phyloP scores from a whole-genome alignment of 1,139 yeast species.

The Sugiyamaella grinbergsii region DNA sequence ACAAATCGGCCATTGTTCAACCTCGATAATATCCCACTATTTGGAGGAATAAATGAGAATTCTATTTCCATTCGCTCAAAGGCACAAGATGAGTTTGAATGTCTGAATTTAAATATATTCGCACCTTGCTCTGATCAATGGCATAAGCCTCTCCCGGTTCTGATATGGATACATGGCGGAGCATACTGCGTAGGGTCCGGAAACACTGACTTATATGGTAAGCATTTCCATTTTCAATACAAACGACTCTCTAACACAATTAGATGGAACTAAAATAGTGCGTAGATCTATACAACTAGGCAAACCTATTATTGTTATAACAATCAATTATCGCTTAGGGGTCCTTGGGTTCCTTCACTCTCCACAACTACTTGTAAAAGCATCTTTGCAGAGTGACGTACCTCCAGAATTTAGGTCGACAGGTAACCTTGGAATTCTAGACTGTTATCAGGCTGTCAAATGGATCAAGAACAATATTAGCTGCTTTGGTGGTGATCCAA shows the following conservation, averaged over 20 bases:
- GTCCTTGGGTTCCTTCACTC: constrained; percentile 17
- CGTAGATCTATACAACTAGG: constrained; percentile 4
- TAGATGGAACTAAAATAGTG: constrained; percentile 7
- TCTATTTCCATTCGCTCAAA: background rate
- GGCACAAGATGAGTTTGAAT: constrained; percentile 17
- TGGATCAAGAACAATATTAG: constrained; percentile 44
- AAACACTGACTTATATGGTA: constrained; percentile 13
- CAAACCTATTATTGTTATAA: constrained; percentile 17
- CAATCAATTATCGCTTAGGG: constrained; percentile 20
- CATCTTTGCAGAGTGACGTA: background rate
- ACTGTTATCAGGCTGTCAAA: constrained; percentile 34
- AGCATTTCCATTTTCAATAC: no score
- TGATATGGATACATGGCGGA: constrained; percentile 23
- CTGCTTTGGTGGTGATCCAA: constrained; percentile 46
- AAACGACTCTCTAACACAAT: background rate
- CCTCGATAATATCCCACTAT: background rate
- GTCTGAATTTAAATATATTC: constrained; percentile 19
- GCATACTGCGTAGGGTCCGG: constrained; percentile 19
- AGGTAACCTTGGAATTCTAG: constrained; percentile 8
- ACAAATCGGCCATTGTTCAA: background rate
- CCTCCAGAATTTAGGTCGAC: background rate
- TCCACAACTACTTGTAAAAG: background rate
- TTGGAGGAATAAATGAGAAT: background rate
- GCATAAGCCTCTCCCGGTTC: constrained; percentile 17
- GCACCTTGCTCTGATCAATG: background rate